These are phyloP conservation scores for Rhodomyrtus psidioides DNA, from an alignment of 441 rosid species.

Conservation along the genomic window DNA sequence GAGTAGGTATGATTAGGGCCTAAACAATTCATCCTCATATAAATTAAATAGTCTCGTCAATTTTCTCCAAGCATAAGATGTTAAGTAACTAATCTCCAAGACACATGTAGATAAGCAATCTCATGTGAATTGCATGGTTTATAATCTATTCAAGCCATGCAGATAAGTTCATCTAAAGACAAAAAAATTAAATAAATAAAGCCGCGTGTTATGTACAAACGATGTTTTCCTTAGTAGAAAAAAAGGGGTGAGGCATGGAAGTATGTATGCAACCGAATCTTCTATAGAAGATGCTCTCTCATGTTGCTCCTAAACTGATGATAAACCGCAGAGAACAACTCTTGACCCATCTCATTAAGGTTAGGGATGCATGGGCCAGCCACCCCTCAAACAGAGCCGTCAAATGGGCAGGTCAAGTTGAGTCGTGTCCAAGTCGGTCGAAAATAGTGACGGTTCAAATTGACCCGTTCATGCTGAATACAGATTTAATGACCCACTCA, in stretches of 20 bases:
- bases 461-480: not conserved
- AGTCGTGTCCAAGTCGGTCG: too few species aligned
- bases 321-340: too few species aligned
- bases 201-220: not conserved
- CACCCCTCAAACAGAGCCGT: too few species aligned
- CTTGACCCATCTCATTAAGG: too few species aligned
- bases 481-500: too few species aligned
- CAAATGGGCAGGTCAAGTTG: rapidly evolving
- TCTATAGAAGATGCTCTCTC: not conserved
- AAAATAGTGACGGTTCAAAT: not conserved
- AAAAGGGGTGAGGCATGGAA: not conserved
- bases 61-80: not conserved
- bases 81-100: not conserved
- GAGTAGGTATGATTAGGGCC: not conserved
- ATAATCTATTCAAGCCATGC: not conserved
- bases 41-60: not conserved
- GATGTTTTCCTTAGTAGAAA: not conserved
- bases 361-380: too few species aligned
- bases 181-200: not conserved
- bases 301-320: too few species aligned
- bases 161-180: not conserved
- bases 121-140: not conserved
- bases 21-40: not conserved
- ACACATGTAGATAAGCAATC: not conserved
- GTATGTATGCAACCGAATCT: not conserved